Base-by-base conservation (phyloP, 1,139 yeast species). In the Lodderomyces theae region DNA sequence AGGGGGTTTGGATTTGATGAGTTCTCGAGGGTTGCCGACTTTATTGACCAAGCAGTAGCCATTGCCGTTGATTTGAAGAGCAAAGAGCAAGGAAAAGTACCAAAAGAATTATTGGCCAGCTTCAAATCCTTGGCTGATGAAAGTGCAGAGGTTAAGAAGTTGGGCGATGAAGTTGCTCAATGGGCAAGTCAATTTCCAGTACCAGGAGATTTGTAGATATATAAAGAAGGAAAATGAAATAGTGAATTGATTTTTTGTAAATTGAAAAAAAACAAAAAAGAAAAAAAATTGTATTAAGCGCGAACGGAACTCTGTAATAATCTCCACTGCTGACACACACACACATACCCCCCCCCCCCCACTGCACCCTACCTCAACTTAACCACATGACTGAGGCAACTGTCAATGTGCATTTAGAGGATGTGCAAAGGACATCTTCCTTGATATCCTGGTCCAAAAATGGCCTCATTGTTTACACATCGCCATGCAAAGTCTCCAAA, bases 1-100 rank as follows among this genome's bases (percentile, higher is more conserved):
- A 84, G 97, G 74, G 97, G 97, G 22, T 84, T 90, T 56, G 83
- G 85, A 34, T 79, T 77, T 48, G 76, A 67, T 36, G 97, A 90
- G 56, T 90, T 90, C 56, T 80, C 72, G 50, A 75, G 79, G 60
- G 92, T 90, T 44, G 86, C 90, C 21, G 78, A 74, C 44, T 88
- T 79, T 71, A 83, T 90, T 61, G 84, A 85, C 59, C 70, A 69
- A 53, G 95, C 96, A 23, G 94, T 86, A 46, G 77, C 80, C 21
- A 69, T 84, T 48, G 74, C 90, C 15, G 62, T 74, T 43, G 73
- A 71, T 26, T 71, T 85, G 60, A 83, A 82, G 63, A 53, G 73
- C 12, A 67, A 76, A 57, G 88, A 81, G 63, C 51, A 73, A 51
- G 83, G 87, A 49, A 67, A 63, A 38, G 75, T 76, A 48, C 73